Percentiles rank a stretch among this genome's conserved stretches.
Evolutionary conservation across 2,329 filamentous ascomycete genomes (phyloP).

Genomic region (Monosporascus sp.): DNA sequence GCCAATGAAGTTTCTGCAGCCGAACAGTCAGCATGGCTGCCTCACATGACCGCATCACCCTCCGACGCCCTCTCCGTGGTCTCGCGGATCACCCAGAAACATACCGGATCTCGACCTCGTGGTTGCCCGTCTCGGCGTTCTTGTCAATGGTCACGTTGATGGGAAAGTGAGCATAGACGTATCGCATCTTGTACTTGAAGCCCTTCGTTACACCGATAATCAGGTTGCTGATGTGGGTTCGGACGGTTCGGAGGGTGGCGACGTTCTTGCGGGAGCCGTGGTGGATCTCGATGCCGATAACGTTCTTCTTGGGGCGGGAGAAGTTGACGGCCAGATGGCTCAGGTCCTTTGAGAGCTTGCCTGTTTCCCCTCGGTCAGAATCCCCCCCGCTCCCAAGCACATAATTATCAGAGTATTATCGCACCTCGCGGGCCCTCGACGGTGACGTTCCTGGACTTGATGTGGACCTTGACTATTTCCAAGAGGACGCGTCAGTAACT

Average conservation of each 20-base stretch:
- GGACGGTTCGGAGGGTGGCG: slow-evolving; percentile 95
- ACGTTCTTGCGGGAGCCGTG: slow-evolving; percentile 97
- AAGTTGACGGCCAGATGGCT: slow-evolving; percentile 96
- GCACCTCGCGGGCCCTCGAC: slow-evolving; percentile 93
- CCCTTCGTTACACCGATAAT: slow-evolving; percentile 98
- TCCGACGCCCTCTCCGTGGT: slow-evolving; percentile 5
- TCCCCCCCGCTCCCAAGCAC: slow-evolving; percentile 2
- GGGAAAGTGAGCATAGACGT: slow-evolving; percentile 99
- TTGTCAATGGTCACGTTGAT: slow-evolving; percentile 99
- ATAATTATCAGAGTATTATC: slow-evolving; percentile 21
- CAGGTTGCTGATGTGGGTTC: slow-evolving; percentile 97
- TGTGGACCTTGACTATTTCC: slow-evolving; percentile 83
- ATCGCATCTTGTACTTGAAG: slow-evolving; percentile 99
- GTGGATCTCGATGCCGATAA: slow-evolving; percentile 97
- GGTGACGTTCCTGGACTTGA: slow-evolving; percentile 94
- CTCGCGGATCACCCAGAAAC: slow-evolving; percentile 27
- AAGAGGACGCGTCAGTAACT: slow-evolving; percentile 31
- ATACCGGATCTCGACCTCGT: slow-evolving; percentile 95
- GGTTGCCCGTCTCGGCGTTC: slow-evolving; percentile 83
- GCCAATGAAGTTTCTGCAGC: slow-evolving; percentile 86
- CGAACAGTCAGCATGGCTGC: slow-evolving; percentile 24
- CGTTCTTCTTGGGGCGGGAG: slow-evolving; percentile 75
- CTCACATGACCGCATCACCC: background rate
- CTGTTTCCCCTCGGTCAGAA: slow-evolving; percentile 40
- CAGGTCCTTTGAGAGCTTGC: slow-evolving; percentile 96